These are phyloP conservation scores for Knufia petricola DNA, from an alignment of 2,329 filamentous ascomycete genomes.

Conservation along the genomic window DNA sequence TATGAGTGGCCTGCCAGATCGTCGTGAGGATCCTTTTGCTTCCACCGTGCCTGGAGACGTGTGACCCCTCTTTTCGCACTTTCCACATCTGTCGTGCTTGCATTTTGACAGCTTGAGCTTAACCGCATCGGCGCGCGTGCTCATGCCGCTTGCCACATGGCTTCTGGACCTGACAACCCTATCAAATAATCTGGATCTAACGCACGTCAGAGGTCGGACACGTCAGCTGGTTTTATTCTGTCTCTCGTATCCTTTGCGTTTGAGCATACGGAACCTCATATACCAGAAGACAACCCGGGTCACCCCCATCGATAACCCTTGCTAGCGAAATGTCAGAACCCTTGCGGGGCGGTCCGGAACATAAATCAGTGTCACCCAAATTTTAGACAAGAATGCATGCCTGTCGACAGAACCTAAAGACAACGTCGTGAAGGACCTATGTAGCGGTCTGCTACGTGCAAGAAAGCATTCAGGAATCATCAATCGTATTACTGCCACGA, in stretches of 20 bases:
- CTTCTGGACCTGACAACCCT: not conserved
- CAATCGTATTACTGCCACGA: too few relatives aligned
- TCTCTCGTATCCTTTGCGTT: too few relatives aligned
- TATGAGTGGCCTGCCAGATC: too few relatives aligned
- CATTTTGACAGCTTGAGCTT: too few relatives aligned
- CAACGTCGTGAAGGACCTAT: not conserved
- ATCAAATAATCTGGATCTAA: not conserved
- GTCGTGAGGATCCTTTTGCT: too few relatives aligned
- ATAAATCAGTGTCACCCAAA: not conserved
- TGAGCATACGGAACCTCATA: too few relatives aligned
- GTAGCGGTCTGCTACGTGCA: too few relatives aligned
- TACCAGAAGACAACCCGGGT: not conserved
- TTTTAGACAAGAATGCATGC: not conserved
- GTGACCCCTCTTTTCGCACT: too few relatives aligned
- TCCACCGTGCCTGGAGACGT: too few relatives aligned
- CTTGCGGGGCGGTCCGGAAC: constrained; percentile 5
- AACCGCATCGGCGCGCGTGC: not conserved
- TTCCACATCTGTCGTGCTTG: too few relatives aligned
- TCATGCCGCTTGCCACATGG: too few relatives aligned
- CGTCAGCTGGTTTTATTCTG: not conserved
- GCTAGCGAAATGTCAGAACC: not conserved
- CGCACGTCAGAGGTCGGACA: not conserved
- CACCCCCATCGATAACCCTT: not conserved
- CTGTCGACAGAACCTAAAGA: not conserved
- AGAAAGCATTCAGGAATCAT: too few relatives aligned